Percentiles rank a stretch among this genome's conserved stretches.
Conservation (phyloP, 441 rosid species). For the Gossypium davidsonii region DNA sequence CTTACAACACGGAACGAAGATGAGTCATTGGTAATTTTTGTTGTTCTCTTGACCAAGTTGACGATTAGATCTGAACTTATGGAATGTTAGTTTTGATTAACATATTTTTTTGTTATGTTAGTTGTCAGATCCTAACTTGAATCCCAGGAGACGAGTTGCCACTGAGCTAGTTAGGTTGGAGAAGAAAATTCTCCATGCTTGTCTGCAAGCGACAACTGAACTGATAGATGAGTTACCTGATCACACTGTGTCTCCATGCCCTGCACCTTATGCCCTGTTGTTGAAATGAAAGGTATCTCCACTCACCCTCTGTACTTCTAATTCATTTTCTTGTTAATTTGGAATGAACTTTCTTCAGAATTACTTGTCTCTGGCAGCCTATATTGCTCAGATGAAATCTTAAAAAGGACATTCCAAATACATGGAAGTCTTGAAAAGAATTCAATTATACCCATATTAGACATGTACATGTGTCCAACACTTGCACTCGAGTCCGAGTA, state of each 20-base stretch:
- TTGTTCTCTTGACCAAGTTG: conserved; percentile 14
- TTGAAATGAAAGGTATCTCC: conserved; percentile 50
- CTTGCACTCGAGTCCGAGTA: neutral
- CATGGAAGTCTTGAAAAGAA: no score
- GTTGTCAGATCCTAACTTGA: conserved; percentile 68
- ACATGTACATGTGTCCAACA: neutral
- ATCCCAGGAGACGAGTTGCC: conserved; percentile 82
- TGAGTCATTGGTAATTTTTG: conserved; percentile 51
- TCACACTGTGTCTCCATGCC: conserved; percentile 70
- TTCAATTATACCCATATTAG: no score
- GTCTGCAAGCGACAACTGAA: conserved; percentile 54
- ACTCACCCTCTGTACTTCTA: conserved; percentile 4
- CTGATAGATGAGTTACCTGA: conserved; percentile 72
- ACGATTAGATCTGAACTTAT: neutral
- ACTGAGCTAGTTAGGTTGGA: conserved; percentile 79
- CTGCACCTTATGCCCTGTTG: conserved; percentile 69
- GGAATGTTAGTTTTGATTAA: conserved; percentile 7
- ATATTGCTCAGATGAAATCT: neutral
- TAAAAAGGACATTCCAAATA: no score
- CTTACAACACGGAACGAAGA: conserved; percentile 75
- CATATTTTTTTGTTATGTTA: conserved; percentile 18
- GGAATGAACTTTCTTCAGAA: conserved; percentile 12
- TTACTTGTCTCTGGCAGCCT: neutral
- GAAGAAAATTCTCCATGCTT: conserved; percentile 80
- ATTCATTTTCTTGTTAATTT: neutral